Conservation (phyloP, 352 stramenopile species). For the Thalassiosira sp. region DNA sequence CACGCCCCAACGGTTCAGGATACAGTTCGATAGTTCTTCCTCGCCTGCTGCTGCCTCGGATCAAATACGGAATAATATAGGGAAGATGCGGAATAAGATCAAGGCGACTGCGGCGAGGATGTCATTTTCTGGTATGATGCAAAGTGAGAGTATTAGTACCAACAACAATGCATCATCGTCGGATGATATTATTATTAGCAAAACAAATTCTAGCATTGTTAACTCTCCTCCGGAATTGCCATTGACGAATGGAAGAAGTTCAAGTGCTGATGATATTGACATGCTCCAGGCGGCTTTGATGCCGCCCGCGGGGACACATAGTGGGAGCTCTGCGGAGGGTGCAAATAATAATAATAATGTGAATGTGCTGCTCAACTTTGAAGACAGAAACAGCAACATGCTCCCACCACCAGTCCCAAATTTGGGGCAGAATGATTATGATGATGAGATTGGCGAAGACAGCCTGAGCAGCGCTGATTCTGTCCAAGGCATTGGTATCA, state of each 20-base stretch:
- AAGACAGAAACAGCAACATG: background rate
- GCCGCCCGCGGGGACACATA: background rate
- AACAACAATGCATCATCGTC: too few species aligned
- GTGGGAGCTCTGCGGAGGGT: background rate
- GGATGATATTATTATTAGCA: too few species aligned
- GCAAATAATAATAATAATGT: background rate
- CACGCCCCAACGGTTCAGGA: constrained; percentile 7
- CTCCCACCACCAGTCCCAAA: background rate
- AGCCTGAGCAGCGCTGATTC: constrained; percentile 3
- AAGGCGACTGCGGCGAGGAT: background rate
- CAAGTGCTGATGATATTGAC: background rate
- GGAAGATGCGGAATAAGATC: constrained; percentile 9
- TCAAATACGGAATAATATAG: background rate
- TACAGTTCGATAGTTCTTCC: constrained; percentile 9
- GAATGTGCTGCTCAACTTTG: background rate
- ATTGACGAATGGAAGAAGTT: too few species aligned
- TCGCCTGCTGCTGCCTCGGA: too few species aligned
- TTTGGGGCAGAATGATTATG: background rate
- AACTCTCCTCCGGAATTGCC: too few species aligned
- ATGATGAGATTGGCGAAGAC: background rate
- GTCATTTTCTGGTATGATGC: background rate
- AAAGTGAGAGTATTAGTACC: background rate
- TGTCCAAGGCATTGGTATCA: constrained; percentile 18
- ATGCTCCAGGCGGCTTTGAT: constrained; percentile 1
- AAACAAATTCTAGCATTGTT: too few species aligned